Evolutionary conservation across 164 flowering plant species (phyloP), one percentile per base, ranked within the genome.

Genomic region (Magnolia sinica): DNA sequence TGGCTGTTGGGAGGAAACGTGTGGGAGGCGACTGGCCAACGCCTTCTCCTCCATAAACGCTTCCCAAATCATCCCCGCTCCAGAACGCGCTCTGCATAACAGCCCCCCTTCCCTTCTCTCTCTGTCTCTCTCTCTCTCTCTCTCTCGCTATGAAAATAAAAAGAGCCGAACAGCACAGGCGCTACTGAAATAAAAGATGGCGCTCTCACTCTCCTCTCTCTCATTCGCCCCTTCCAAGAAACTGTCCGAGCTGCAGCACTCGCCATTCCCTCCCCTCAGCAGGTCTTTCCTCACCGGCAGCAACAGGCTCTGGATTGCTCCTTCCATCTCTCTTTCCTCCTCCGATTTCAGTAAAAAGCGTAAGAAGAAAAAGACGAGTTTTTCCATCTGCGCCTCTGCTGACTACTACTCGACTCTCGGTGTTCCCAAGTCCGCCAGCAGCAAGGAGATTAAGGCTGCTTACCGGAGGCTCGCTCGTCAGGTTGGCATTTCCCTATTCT

Each of bases 381-480:
- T 29, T 22, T 68, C 50, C 67, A 74, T 86, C 50, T 69, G 74
- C n/a, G 95, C 93, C 64, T 85, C 94, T 31, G 89, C 92, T 0
- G 99, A 96, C 74, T 94, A 94, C 81, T 96, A 96, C 73, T 81
- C 97, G 4, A 94, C 97, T 76, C 95, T 96, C 19, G 98, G 97
- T 0, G 90, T 94, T 24, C 78, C 94, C 51, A 92, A 89, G 80
- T 90, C 97, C 7, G 99, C 99, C 4, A 85, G 50, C 64, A 66
- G 66, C 73, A 92, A 92, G 82, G 99, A 94, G 58, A 96, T 96
- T 68, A 96, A 96, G 78, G 89, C 97, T 1, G 98, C 99, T 59
- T 96, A 94, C 73, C 86, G 99, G 37, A 92, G 64, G 81, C 80
- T 96, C 66, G 99, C 99, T 31, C 92, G 99, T 55, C 93, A 94